phyloP scores from a whole-genome alignment of 129 eudicot species.

The Tagetes erecta region DNA sequence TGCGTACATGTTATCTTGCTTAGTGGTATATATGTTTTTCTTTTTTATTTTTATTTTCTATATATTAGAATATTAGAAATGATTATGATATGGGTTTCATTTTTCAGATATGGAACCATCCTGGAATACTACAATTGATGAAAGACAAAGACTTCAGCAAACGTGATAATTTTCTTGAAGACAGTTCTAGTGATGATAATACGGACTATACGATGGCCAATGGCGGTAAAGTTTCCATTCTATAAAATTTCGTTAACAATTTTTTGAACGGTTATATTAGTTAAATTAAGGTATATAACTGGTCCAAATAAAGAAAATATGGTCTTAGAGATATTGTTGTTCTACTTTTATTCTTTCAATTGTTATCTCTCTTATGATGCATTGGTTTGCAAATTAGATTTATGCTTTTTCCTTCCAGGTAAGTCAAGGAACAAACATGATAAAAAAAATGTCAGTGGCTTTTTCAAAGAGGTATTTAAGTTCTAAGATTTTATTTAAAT shows the following conservation, averaged over 20 bases:
- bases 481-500: not conserved
- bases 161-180: constrained; percentile 73
- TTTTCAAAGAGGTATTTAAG: constrained; percentile 62
- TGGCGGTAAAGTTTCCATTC: constrained; percentile 57
- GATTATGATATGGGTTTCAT: constrained; percentile 6
- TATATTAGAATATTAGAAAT: not conserved
- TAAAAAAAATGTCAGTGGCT: constrained; percentile 60
- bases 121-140: constrained; percentile 81
- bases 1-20: not conserved
- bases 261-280: not conserved
- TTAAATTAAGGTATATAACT: not conserved
- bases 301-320: not conserved
- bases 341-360: not conserved
- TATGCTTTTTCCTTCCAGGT: constrained; percentile 47
- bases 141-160: constrained; percentile 60
- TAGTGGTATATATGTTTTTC: not conserved
- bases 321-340: not conserved
- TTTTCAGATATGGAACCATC: constrained; percentile 95
- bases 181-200: constrained; percentile 86
- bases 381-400: not conserved
- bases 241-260: not conserved
- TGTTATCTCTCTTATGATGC: constrained; percentile 13
- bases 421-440: constrained; percentile 50
- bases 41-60: not conserved
- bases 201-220: constrained; percentile 55